A percentile compares a stretch with the other conserved stretches of the same genome.
Evolutionary conservation across 2,329 filamentous ascomycete genomes (phyloP).

Genomic region (Rutstroemia sp.): DNA sequence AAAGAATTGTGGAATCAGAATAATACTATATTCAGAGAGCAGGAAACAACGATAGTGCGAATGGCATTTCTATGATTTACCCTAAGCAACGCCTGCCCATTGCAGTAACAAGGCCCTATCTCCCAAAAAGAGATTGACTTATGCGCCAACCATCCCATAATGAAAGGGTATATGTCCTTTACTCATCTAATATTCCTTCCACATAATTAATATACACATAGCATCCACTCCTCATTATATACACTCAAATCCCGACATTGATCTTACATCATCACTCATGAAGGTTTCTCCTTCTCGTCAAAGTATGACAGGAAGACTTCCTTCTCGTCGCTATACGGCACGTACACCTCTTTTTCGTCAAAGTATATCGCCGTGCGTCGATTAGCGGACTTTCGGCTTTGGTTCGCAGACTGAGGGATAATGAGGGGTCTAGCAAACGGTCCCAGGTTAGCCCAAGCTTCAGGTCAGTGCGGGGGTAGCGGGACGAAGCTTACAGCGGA

Average conservation of each 20-base stretch:
- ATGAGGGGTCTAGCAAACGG: background rate
- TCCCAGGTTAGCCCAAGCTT: background rate
- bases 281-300: background rate
- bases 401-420: background rate
- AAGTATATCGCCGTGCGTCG: background rate
- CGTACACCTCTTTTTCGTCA: conserved; percentile 6
- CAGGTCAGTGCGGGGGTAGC: background rate
- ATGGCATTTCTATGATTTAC: background rate
- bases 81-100: background rate
- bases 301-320: background rate
- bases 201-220: background rate
- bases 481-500: conserved; percentile 2
- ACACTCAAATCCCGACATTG: background rate
- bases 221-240: background rate
- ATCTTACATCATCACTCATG: background rate
- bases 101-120: background rate
- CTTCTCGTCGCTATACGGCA: conserved; percentile 6
- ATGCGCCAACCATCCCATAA: background rate
- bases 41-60: no score
- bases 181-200: background rate
- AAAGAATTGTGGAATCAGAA: no score
- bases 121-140: background rate
- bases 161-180: background rate
- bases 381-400: background rate
- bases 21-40: no score